These are phyloP conservation scores for Xylaria longipes DNA, from an alignment of 495 filamentous ascomycete species.

Conservation along the genomic window DNA sequence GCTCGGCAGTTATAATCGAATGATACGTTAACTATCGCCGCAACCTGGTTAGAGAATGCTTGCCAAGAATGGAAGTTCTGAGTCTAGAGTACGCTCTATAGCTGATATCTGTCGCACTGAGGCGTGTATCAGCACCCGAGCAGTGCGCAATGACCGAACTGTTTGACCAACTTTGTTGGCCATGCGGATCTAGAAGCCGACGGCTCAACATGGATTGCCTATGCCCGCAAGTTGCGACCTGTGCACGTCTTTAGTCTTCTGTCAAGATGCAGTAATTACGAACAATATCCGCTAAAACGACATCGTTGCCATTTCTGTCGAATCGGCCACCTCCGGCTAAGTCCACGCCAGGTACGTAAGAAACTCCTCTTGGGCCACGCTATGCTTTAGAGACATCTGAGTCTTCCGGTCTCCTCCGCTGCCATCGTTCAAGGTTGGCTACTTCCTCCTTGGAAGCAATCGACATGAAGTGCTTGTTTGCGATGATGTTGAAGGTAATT, in stretches of 20 bases:
- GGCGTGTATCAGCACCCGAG: too few species aligned
- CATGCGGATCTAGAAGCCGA: slow-evolving; percentile 7
- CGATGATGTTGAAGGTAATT: background rate
- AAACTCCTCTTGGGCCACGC: background rate
- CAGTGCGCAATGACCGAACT: background rate
- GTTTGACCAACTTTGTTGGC: background rate
- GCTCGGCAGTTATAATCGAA: slow-evolving; percentile 21
- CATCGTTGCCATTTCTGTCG: background rate
- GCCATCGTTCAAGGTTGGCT: background rate
- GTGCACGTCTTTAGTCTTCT: background rate
- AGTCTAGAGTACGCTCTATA: background rate
- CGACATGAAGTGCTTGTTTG: background rate
- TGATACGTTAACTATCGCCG: background rate
- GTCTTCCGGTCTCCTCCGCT: background rate
- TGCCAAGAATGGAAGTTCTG: background rate
- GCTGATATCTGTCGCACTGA: too few species aligned
- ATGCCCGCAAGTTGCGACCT: background rate
- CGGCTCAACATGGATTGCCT: background rate
- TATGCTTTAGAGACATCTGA: background rate
- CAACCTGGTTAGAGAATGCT: background rate
- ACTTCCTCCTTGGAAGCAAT: background rate
- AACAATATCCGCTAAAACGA: background rate
- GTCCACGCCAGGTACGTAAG: background rate
- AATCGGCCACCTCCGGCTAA: background rate
- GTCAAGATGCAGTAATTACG: background rate